Conservation (phyloP, 345 rosid species). For the Syzygium grande region DNA sequence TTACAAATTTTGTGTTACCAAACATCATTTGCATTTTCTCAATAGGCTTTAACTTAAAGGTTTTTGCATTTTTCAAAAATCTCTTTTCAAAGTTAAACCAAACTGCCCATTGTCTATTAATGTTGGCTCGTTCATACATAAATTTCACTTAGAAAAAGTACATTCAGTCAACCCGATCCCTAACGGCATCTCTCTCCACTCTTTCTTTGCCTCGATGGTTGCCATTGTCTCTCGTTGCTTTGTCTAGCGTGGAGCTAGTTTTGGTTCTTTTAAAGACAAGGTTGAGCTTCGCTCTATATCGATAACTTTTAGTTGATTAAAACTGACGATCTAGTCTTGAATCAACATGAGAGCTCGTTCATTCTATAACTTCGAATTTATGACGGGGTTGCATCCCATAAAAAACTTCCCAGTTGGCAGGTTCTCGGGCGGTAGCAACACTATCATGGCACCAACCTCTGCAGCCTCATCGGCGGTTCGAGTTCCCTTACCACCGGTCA, state of each 20-base stretch:
- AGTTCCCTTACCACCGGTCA: constrained; percentile 70
- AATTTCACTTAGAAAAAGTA: background rate
- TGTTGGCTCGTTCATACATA: background rate
- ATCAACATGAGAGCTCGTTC: background rate
- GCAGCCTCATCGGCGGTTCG: constrained; percentile 63
- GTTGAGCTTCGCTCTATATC: background rate
- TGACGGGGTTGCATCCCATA: constrained; percentile 19
- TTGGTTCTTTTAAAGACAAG: background rate
- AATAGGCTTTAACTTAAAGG: too few relatives aligned
- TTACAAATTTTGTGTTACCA: too few relatives aligned
- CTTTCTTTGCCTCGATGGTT: background rate
- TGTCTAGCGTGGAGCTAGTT: background rate
- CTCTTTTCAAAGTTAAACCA: too few relatives aligned
- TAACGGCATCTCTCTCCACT: background rate
- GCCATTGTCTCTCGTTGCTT: background rate
- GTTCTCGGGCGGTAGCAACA: constrained; percentile 42
- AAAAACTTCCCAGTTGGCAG: constrained; percentile 49
- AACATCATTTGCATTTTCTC: too few relatives aligned
- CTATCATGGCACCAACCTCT: constrained; percentile 19
- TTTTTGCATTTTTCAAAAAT: too few relatives aligned
- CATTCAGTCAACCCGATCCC: background rate
- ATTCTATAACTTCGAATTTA: constrained; percentile 23
- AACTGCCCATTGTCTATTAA: too few relatives aligned
- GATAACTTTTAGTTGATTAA: background rate
- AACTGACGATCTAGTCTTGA: background rate